Evolutionary conservation across 2,329 filamentous ascomycete species (phyloP).

Genomic region (Sporothrix globosa): DNA sequence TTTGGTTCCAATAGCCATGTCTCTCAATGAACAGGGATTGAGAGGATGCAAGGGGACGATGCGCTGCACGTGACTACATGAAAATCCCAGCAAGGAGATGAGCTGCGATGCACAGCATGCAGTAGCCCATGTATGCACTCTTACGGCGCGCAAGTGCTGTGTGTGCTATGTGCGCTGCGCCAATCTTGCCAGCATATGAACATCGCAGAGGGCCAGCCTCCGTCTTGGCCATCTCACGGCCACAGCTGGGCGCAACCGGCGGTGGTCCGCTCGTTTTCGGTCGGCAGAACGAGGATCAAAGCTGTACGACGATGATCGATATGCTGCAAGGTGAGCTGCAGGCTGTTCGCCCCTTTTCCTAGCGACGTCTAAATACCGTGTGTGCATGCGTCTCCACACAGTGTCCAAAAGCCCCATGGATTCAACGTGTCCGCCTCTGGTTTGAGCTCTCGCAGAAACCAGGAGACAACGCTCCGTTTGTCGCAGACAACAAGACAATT

Average conservation of each 20-base stretch:
- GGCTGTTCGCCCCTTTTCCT: constrained; percentile 27
- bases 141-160: neutral
- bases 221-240: neutral
- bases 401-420: neutral
- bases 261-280: neutral
- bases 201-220: neutral
- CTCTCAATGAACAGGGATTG: constrained; percentile 11
- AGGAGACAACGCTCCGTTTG: neutral
- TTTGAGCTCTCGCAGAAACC: constrained; percentile 21
- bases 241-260: neutral
- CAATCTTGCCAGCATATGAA: neutral
- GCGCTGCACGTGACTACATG: neutral
- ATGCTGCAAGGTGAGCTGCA: constrained; percentile 15
- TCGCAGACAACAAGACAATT: neutral
- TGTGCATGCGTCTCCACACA: neutral
- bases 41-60: constrained; percentile 7
- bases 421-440: constrained; percentile 31
- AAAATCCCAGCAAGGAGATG: constrained; percentile 7
- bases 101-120: constrained; percentile 23
- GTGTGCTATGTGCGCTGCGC: neutral
- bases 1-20: constrained; percentile 1
- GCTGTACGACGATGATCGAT: constrained; percentile 2
- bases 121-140: constrained; percentile 20
- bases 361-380: constrained; percentile 28
- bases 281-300: neutral